These are phyloP conservation scores for Claviceps monticola DNA, from an alignment of 2,329 filamentous ascomycete species.

Conservation along the genomic window DNA sequence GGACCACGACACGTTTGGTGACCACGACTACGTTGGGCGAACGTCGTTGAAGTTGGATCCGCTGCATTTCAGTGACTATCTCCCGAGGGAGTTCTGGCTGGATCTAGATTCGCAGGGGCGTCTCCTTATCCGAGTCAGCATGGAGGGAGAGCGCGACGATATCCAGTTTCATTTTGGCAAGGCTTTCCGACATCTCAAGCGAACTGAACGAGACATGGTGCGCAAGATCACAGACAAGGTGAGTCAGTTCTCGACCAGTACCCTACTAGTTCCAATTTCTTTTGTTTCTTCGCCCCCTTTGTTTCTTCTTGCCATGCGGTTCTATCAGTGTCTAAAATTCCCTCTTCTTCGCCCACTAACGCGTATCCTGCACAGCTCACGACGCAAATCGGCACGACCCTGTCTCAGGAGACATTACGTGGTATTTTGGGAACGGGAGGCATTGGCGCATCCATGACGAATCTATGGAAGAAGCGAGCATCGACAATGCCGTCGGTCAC, in stretches of 20 bases:
- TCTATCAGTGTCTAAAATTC: too few species aligned
- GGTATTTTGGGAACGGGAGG: constrained; percentile 58
- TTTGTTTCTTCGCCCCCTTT: background rate
- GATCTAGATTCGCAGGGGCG: constrained; percentile 92
- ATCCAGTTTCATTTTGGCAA: constrained; percentile 99
- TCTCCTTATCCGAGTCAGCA: constrained; percentile 79
- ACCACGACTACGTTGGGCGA: constrained; percentile 92
- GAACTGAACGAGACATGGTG: constrained; percentile 96
- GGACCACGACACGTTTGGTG: constrained; percentile 95
- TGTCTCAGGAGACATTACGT: constrained; percentile 71
- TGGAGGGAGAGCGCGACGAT: constrained; percentile 97
- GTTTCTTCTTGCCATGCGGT: background rate
- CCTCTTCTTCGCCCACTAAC: background rate
- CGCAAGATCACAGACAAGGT: constrained; percentile 96
- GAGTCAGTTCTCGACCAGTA: constrained; percentile 26
- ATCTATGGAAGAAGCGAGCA: constrained; percentile 47
- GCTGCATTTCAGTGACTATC: constrained; percentile 89
- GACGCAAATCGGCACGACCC: constrained; percentile 77
- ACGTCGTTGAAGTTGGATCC: constrained; percentile 98
- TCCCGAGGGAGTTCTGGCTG: constrained; percentile 94
- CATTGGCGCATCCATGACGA: constrained; percentile 59
- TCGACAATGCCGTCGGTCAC: constrained; percentile 46
- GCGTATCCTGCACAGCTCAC: constrained; percentile 47
- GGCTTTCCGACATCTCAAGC: constrained; percentile 86
- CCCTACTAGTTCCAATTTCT: background rate